A percentile compares a stretch with the other conserved stretches of the same genome.
phyloP scores from a whole-genome alignment of 1,139 yeast genomes.

The Pichia terricola region DNA sequence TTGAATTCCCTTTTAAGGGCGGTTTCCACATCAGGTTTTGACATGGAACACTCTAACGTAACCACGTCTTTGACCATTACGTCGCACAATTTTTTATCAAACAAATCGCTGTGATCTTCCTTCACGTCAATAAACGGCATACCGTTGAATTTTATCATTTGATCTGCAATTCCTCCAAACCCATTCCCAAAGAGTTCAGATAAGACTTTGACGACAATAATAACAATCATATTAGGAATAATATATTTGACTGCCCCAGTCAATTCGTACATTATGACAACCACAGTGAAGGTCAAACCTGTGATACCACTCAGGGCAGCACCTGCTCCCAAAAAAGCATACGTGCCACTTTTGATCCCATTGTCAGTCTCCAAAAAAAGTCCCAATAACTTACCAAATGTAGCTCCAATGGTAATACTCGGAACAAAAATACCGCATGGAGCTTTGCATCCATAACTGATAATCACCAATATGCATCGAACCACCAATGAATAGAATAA shows the following conservation, averaged over 20 bases:
- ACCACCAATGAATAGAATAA: slow-evolving; percentile 63
- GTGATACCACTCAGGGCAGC: slow-evolving; percentile 93
- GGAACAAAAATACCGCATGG: slow-evolving; percentile 98
- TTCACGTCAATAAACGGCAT: slow-evolving; percentile 75
- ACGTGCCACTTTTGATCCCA: slow-evolving; percentile 77
- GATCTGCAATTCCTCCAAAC: slow-evolving; percentile 82
- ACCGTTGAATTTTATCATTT: slow-evolving; percentile 84
- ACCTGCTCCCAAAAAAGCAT: slow-evolving; percentile 96
- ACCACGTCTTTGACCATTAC: slow-evolving; percentile 58
- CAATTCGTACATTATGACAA: slow-evolving; percentile 88
- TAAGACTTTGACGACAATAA: slow-evolving; percentile 77
- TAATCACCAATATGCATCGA: slow-evolving; percentile 60
- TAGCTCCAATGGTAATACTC: slow-evolving; percentile 93
- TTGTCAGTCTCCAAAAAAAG: slow-evolving; percentile 42
- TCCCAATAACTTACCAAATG: slow-evolving; percentile 84
- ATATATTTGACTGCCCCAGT: slow-evolving; percentile 90
- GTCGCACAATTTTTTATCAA: slow-evolving; percentile 38
- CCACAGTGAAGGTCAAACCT: slow-evolving; percentile 84
- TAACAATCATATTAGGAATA: slow-evolving; percentile 92
- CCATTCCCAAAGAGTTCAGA: slow-evolving; percentile 67
- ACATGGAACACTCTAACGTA: slow-evolving; percentile 26
- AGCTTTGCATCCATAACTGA: slow-evolving; percentile 85
- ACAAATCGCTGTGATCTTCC: slow-evolving; percentile 46
- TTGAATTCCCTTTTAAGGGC: slow-evolving; percentile 1
- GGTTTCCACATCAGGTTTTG: background rate